A percentile compares a stretch with the other conserved stretches of the same genome.
Conservation (phyloP, 1,284 basidiomycete species). For the Irpex rosettiformis region DNA sequence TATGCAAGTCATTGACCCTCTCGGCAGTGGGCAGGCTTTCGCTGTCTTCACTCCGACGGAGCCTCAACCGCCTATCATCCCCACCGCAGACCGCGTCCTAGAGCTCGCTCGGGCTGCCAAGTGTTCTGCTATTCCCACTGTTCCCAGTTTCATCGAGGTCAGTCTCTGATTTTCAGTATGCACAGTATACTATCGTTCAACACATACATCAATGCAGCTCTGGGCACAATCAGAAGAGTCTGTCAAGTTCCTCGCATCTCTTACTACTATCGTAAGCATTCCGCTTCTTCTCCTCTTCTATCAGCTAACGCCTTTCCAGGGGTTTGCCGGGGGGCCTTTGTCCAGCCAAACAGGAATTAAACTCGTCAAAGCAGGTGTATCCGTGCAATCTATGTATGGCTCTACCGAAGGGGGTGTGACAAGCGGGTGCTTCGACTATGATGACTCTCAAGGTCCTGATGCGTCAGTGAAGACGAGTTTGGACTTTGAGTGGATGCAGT, state of each 20-base stretch:
- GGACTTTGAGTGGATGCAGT: conserved; percentile 31
- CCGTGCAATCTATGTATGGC: conserved; percentile 22
- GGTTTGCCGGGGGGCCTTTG: conserved; percentile 29
- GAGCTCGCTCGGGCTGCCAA: neutral
- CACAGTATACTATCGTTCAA: neutral
- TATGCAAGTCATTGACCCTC: conserved; percentile 13
- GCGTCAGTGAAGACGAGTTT: conserved; percentile 5
- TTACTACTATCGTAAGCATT: conserved; percentile 15
- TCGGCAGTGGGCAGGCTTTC: conserved; percentile 5
- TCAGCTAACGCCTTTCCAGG: conserved; percentile 2
- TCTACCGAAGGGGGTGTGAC: conserved; percentile 18
- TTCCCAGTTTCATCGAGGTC: conserved; percentile 21
- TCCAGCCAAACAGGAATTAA: conserved; percentile 24
- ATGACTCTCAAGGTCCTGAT: neutral
- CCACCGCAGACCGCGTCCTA: conserved; percentile 14
- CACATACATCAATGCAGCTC: conserved; percentile 6
- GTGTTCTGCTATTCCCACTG: conserved; percentile 2
- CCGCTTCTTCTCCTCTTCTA: neutral
- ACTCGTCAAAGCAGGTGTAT: conserved; percentile 23
- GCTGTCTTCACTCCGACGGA: conserved; percentile 7
- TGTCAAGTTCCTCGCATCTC: conserved; percentile 15
- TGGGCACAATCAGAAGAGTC: conserved; percentile 19
- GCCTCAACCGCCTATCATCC: conserved; percentile 9
- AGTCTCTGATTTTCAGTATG: neutral
- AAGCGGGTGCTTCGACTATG: conserved; percentile 13